phyloP scores from a whole-genome alignment of 2,329 filamentous ascomycete genomes.

The Corinectria fuckeliana region DNA sequence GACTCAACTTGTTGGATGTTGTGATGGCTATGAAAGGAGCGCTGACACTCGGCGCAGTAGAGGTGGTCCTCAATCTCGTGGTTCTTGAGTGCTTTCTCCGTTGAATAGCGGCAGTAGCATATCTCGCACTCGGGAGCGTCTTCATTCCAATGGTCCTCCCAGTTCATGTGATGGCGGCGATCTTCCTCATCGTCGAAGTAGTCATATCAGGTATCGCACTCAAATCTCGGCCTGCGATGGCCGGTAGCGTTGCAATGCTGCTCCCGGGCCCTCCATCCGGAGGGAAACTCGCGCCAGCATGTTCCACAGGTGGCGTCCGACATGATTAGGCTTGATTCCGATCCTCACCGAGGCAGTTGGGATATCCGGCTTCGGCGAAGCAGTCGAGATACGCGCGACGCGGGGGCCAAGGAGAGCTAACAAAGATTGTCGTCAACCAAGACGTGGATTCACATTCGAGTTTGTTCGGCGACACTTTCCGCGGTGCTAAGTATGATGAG shows the following conservation, averaged over 20 bases:
- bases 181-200: slow-evolving; percentile 34
- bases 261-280: slow-evolving; percentile 33
- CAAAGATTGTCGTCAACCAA: too few species aligned
- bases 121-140: slow-evolving; percentile 32
- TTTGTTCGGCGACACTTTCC: too few species aligned
- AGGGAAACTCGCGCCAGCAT: slow-evolving; percentile 35
- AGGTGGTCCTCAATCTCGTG: slow-evolving; percentile 42
- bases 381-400: background rate
- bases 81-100: background rate
- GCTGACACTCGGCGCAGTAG: slow-evolving; percentile 45
- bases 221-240: slow-evolving; percentile 33
- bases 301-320: slow-evolving; percentile 33
- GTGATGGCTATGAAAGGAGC: slow-evolving; percentile 40
- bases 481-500: background rate
- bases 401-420: too few species aligned
- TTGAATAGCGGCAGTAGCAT: slow-evolving; percentile 30
- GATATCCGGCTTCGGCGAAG: too few species aligned
- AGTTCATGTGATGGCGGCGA: slow-evolving; percentile 40
- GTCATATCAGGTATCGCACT: slow-evolving; percentile 40
- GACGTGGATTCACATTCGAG: too few species aligned
- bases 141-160: slow-evolving; percentile 35
- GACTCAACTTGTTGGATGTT: slow-evolving; percentile 15
- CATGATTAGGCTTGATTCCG: slow-evolving; percentile 11
- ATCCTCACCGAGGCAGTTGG: background rate
- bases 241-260: slow-evolving; percentile 39